phyloP scores from a whole-genome alignment of 257 asterid genomes.

The Euphrasia confusa region DNA sequence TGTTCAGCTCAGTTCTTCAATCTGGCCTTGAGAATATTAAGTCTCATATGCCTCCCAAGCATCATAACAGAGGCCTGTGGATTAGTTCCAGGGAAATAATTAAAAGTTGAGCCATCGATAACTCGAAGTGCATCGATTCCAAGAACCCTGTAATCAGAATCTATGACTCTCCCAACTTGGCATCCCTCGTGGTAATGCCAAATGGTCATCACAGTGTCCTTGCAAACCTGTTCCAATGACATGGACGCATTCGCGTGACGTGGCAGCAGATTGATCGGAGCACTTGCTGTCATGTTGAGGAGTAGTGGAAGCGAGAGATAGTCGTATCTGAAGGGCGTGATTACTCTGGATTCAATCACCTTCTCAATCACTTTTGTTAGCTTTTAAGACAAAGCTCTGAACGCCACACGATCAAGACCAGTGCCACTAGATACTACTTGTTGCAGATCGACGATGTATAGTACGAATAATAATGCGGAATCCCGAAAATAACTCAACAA shows the following conservation, averaged over 20 bases:
- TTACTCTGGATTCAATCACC: conserved; percentile 56
- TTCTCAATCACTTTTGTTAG: conserved; percentile 44
- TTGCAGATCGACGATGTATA: no score
- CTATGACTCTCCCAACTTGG: conserved; percentile 61
- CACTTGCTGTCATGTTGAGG: conserved; percentile 60
- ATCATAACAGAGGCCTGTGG: conserved; percentile 88
- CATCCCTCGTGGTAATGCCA: conserved; percentile 93
- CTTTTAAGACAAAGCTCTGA: no score
- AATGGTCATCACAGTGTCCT: conserved; percentile 77
- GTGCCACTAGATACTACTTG: no score
- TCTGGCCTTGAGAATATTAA: conserved; percentile 29
- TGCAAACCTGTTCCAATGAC: conserved; percentile 65
- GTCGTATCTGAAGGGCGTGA: conserved; percentile 41
- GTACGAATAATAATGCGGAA: no score
- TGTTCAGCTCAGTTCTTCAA: background rate
- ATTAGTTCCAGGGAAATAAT: conserved; percentile 64
- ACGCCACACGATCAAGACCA: no score
- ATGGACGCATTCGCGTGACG: conserved; percentile 43
- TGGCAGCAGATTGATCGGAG: conserved; percentile 56
- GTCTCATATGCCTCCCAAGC: conserved; percentile 83
- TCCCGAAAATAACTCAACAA: no score
- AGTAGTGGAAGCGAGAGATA: conserved; percentile 36
- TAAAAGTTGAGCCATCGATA: conserved; percentile 73
- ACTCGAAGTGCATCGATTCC: conserved; percentile 59
- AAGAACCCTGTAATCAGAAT: conserved; percentile 42